Evolutionary conservation across 768 basidiomycete genomes (phyloP), one percentile per base, ranked within the genome.

Genomic region (Russula compacta): DNA sequence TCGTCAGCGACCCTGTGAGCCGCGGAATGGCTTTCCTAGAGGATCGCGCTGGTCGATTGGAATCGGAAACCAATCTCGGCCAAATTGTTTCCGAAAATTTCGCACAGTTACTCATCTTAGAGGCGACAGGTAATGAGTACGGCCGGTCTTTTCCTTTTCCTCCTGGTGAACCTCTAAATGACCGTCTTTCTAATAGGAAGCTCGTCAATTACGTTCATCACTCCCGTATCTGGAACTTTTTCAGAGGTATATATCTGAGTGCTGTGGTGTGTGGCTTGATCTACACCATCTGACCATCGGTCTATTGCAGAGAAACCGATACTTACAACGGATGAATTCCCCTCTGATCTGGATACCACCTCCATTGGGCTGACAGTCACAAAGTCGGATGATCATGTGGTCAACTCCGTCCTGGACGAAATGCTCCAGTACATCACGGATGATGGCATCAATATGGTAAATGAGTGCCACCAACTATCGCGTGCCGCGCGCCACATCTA

Each of bases 341-440:
- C 82, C 0, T 76, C 73, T 60, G 83, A 85, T 69, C 69, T 83
- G 32, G 83, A 84, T 62, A 84, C 82, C 0, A 84, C 83, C 0
- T 81, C 83, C 5, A 57, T 84, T 11, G 82, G 72, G 15, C 69
- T 83, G 32, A 80, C 77, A 1, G 73, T 83, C 35, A 70, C 75
- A 33, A 61, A 68, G 58, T 70, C 60, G 10, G 67, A 70, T 54
- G 69, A 71, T 21, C 69, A 67, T 12, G 65, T 76, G 11, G 73
- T 74, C 2, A 67, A 71, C 39, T 74, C 76, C 2, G 73, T 83
- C 9, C 78, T 85, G 75, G 77, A 83, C 65, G 80, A 84, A 58
- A 84, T 84, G 77, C 74, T 84, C 3, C 69, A 77, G 39, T 80
- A 80, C 59, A 65, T 75, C 8, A 75, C 79, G 54, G 65, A 71